Percentiles rank a stretch among this genome's conserved stretches.
phyloP scores from a whole-genome alignment of 768 basidiomycete species.

The Infundibulicybe gibba region DNA sequence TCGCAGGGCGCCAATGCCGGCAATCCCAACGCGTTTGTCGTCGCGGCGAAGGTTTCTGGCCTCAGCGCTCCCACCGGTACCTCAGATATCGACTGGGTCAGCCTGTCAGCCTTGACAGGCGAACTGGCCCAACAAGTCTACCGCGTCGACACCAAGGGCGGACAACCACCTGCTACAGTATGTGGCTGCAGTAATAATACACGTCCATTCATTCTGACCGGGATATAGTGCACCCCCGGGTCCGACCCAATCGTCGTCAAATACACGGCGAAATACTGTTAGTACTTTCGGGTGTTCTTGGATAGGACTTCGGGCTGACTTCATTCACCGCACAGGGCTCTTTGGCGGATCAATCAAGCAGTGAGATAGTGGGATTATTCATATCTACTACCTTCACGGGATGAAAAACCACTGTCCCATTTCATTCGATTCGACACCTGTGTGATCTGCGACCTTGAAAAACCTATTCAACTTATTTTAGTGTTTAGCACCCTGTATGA shows the following conservation, averaged over 20 bases:
- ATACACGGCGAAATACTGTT: constrained; percentile 52
- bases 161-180: constrained; percentile 50
- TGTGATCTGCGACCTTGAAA: too few relatives aligned
- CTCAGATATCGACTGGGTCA: constrained; percentile 53
- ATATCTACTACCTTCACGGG: too few relatives aligned
- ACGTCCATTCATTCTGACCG: neutral
- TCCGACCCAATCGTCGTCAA: constrained; percentile 40
- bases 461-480: too few relatives aligned
- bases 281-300: constrained; percentile 12
- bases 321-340: neutral
- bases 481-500: too few relatives aligned
- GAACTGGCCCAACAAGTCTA: constrained; percentile 46
- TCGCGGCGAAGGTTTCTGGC: constrained; percentile 38
- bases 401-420: too few relatives aligned
- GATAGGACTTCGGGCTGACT: neutral
- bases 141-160: constrained; percentile 48
- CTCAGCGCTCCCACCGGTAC: constrained; percentile 38
- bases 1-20: constrained; percentile 32
- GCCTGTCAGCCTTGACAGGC: constrained; percentile 43
- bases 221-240: constrained; percentile 33
- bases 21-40: constrained; percentile 41
- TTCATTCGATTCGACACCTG: too few relatives aligned
- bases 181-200: constrained; percentile 9
- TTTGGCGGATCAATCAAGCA: neutral
- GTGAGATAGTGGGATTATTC: too few relatives aligned